Percentiles rank a stretch among this genome's conserved stretches.
Evolutionary conservation across 805 yeast genomes (phyloP).

Genomic region (Debaryomyces tyrocola): DNA sequence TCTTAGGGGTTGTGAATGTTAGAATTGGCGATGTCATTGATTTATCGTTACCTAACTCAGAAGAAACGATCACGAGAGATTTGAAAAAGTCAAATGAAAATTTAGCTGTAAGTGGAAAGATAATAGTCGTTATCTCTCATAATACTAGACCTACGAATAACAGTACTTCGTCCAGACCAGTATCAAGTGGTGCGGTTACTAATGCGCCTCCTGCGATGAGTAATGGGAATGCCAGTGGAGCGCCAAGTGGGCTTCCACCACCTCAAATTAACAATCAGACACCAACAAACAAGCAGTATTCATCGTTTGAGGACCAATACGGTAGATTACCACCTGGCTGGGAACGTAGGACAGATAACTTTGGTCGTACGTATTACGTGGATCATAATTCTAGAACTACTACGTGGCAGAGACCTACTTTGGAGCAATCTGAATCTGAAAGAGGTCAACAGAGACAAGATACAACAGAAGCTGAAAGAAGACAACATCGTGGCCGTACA

Average conservation of each 20-base stretch:
- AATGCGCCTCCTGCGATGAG: conserved; percentile 9
- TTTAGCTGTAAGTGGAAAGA: conserved; percentile 88
- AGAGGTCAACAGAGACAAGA: conserved; percentile 61
- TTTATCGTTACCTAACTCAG: conserved; percentile 47
- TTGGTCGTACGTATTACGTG: conserved; percentile 96
- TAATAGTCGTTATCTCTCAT: conserved; percentile 73
- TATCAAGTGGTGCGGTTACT: conserved; percentile 4
- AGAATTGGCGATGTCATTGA: conserved; percentile 88
- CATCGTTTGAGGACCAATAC: conserved; percentile 94
- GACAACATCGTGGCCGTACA: conserved; percentile 87
- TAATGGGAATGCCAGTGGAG: conserved; percentile 7
- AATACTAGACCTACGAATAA: conserved; percentile 17
- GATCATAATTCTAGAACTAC: conserved; percentile 98
- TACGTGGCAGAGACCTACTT: conserved; percentile 97
- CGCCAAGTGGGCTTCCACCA: conserved; percentile 10
- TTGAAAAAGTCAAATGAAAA: conserved; percentile 89
- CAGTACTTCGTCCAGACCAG: conserved; percentile 16
- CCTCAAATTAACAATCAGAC: not conserved
- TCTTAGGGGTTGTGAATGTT: conserved; percentile 91
- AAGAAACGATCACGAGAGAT: conserved; percentile 91
- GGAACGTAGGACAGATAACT: conserved; percentile 97
- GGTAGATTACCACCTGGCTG: conserved; percentile 98
- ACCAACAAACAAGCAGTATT: conserved; percentile 58
- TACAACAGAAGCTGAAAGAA: conserved; percentile 82
- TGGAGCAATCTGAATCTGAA: conserved; percentile 76